These are phyloP conservation scores for Raffaelea arxii DNA, from an alignment of 2,329 filamentous ascomycete genomes.

Conservation along the genomic window DNA sequence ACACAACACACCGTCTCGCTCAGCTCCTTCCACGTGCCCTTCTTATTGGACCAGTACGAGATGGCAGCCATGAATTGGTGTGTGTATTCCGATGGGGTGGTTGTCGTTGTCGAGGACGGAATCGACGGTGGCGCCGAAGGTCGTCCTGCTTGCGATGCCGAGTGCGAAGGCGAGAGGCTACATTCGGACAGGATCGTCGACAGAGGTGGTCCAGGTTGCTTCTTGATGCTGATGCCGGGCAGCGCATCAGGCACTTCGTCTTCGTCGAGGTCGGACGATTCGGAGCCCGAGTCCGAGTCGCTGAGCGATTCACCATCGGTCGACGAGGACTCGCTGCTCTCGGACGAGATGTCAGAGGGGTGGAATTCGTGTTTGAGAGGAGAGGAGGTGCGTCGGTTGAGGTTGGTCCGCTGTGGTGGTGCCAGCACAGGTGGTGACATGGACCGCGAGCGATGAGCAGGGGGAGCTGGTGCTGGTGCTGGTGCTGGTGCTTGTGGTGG, in stretches of 20 bases:
- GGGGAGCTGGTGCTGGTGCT: slow-evolving; percentile 46
- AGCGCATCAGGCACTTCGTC: slow-evolving; percentile 50
- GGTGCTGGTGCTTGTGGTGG: background rate
- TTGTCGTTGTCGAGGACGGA: too few relatives aligned
- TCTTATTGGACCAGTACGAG: slow-evolving; percentile 52
- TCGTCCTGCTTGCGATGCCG: slow-evolving; percentile 60
- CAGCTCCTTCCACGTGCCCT: slow-evolving; percentile 51
- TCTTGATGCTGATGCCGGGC: slow-evolving; percentile 47
- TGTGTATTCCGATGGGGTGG: slow-evolving; percentile 29
- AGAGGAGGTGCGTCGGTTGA: slow-evolving; percentile 72
- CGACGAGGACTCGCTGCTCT: slow-evolving; percentile 22
- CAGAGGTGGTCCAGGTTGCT: slow-evolving; percentile 20
- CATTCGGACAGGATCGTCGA: slow-evolving; percentile 38
- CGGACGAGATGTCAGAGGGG: slow-evolving; percentile 61
- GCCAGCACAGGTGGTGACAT: slow-evolving; percentile 29
- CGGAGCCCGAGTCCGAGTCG: slow-evolving; percentile 36
- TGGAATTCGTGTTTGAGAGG: slow-evolving; percentile 96
- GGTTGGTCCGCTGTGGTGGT: slow-evolving; percentile 35
- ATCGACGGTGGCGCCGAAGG: too few relatives aligned
- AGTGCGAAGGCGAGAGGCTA: slow-evolving; percentile 70
- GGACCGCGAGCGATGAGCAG: slow-evolving; percentile 38
- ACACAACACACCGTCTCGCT: slow-evolving; percentile 42
- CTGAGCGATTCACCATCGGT: slow-evolving; percentile 31
- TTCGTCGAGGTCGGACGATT: slow-evolving; percentile 48
- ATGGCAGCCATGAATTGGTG: slow-evolving; percentile 43